Conservation (phyloP, 257 asterid species). For the Asclepias syriaca region DNA sequence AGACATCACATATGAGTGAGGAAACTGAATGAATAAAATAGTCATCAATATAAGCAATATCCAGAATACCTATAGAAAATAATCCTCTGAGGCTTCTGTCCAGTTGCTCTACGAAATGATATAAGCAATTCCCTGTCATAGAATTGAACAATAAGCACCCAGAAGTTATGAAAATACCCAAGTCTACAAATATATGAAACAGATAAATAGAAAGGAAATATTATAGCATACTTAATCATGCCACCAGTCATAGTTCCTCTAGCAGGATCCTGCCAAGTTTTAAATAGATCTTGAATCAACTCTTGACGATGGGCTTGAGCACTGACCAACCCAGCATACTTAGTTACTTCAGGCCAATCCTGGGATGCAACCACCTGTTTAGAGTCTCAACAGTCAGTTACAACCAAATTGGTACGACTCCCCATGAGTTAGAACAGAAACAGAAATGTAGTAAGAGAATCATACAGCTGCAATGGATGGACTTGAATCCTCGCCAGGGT, state of each 20-base stretch:
- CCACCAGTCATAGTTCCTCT: constrained; percentile 83
- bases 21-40: neutral
- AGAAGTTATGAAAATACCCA: neutral
- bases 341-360: constrained; percentile 96
- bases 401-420: neutral
- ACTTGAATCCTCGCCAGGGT: constrained; percentile 99
- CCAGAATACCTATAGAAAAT: constrained; percentile 69
- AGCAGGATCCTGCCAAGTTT: constrained; percentile 81
- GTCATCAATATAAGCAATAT: neutral
- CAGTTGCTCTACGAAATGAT: constrained; percentile 86
- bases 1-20: constrained; percentile 1
- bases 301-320: constrained; percentile 98
- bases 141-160: constrained; percentile 2
- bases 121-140: constrained; percentile 71
- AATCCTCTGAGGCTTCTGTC: constrained; percentile 78
- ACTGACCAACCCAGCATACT: constrained; percentile 92
- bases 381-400: constrained; percentile 12
- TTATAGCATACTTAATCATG: constrained; percentile 67
- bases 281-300: constrained; percentile 81
- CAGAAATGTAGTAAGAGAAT: neutral
- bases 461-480: constrained; percentile 98
- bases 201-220: neutral
- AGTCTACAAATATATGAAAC: neutral
- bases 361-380: constrained; percentile 96
- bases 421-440: neutral